Base-by-base conservation (phyloP, 2,329 filamentous ascomycete genomes). In the Penicillium sp. region DNA sequence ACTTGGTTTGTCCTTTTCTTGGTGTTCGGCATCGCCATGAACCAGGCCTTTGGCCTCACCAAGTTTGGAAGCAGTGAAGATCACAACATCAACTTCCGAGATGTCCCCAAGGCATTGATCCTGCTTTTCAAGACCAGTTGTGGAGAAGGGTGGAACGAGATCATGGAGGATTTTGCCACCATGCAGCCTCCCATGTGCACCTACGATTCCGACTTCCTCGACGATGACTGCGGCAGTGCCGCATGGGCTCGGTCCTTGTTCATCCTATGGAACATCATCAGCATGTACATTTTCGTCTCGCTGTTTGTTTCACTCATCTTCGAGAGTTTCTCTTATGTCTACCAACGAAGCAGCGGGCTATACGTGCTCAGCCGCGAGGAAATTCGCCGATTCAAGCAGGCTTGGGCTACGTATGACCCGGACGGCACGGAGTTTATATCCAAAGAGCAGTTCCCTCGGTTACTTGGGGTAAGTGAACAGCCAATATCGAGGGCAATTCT, bases 271-370 rank as follows among this genome's bases (percentile, higher is more conserved):
- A 98, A 98, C 72, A 91, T 98, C 57, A 78, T 98, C 67, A 97
- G 91, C 85, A 98, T 98, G 93, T 98, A 98, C 70, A 94, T 98
- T 58, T 98, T 98, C 59, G 91, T 97, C 60, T 96, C 91, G 60
- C 72, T 98, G 61, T 98, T 98, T 65, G 91, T 98, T 43, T 98
- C 93, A 33, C 81, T 98, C 63, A 98, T 98, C 54, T 98, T 94
- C 70, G 93, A 98, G 72, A 97, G 90, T 68, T 98, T 98, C 76
- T 95, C 89, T 64, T 98, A 98, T 59, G 93, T 98, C 49, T 98
- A 97, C 64, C 94, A 98, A 70, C 81, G 89, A 48, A 96, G 91
- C 45, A 95, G 87, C 58, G 88, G 89, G n/a, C 77, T 96, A 54
- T 88, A 86, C 4, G 84, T 86, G 46, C 84, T 98, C 56, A 94